These are phyloP conservation scores for Sporothrix pallida DNA, from an alignment of 2,329 filamentous ascomycete species.

Conservation along the genomic window DNA sequence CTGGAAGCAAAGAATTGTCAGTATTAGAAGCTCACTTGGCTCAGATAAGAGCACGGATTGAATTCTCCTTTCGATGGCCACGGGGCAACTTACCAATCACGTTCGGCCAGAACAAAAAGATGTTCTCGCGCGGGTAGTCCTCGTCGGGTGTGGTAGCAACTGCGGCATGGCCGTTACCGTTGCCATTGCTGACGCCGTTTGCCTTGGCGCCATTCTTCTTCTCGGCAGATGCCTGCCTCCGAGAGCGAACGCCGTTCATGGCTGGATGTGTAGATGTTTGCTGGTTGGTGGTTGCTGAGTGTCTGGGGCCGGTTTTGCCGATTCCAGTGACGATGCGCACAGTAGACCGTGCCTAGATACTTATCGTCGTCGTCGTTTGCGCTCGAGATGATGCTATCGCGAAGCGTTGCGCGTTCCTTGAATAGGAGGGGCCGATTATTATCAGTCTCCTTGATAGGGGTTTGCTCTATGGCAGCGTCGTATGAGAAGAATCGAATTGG, in stretches of 20 bases:
- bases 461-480: neutral
- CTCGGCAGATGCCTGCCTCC: constrained; percentile 41
- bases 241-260: constrained; percentile 43
- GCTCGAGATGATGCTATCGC: neutral
- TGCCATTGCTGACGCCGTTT: constrained; percentile 41
- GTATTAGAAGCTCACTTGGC: neutral
- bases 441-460: neutral
- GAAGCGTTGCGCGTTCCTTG: neutral
- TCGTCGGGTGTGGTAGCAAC: neutral
- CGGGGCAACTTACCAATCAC: constrained; percentile 67
- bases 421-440: neutral
- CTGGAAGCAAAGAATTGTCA: constrained; percentile 49
- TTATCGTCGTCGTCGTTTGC: constrained; percentile 1
- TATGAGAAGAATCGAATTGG: neutral
- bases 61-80: neutral
- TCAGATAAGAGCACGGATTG: neutral
- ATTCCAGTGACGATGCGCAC: neutral
- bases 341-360: neutral
- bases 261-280: neutral
- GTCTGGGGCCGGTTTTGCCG: neutral
- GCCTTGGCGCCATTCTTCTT: constrained; percentile 37
- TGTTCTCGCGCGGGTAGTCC: constrained; percentile 64
- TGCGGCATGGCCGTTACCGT: constrained; percentile 48
- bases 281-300: neutral
- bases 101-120: constrained; percentile 82